These are phyloP conservation scores for Fusarium keratoplasticum DNA, from an alignment of 2,329 filamentous ascomycete species.

Conservation along the genomic window DNA sequence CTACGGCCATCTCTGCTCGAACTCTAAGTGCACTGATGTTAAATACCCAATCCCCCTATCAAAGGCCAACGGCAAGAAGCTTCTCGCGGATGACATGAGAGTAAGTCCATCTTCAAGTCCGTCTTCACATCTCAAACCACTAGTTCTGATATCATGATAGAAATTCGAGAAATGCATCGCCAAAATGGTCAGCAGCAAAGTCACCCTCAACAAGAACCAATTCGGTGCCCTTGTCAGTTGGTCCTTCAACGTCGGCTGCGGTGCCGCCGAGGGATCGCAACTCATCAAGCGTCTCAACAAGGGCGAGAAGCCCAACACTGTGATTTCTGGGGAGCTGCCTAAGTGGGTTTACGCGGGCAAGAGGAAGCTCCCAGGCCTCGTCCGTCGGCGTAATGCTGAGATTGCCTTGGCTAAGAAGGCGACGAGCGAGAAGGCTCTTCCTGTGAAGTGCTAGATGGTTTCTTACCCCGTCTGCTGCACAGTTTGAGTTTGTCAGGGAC, in stretches of 20 bases:
- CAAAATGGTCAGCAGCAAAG: conserved; percentile 4
- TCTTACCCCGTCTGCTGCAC: background rate
- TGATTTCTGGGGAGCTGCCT: conserved; percentile 57
- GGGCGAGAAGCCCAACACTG: conserved; percentile 49
- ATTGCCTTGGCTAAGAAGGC: conserved; percentile 48
- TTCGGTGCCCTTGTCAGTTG: conserved; percentile 64
- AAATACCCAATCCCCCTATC: conserved; percentile 60
- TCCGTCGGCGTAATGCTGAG: conserved; percentile 58
- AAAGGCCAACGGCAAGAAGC: conserved; percentile 51
- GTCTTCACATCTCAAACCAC: background rate
- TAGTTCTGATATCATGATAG: background rate
- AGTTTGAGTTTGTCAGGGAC: background rate
- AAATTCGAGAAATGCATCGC: conserved; percentile 7
- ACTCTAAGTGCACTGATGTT: conserved; percentile 57
- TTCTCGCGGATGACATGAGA: conserved; percentile 46
- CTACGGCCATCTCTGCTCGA: conserved; percentile 61
- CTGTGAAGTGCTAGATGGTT: conserved; percentile 10
- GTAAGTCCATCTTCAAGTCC: conserved; percentile 9
- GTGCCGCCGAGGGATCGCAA: conserved; percentile 51
- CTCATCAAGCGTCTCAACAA: conserved; percentile 43
- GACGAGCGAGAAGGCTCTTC: conserved; percentile 19
- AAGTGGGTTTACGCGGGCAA: conserved; percentile 59
- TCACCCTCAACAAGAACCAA: conserved; percentile 56
- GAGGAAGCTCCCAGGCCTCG: conserved; percentile 53
- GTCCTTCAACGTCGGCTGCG: conserved; percentile 64